phyloP scores from a whole-genome alignment of 352 stramenopile species.

The Globisporangium iwayamae region DNA sequence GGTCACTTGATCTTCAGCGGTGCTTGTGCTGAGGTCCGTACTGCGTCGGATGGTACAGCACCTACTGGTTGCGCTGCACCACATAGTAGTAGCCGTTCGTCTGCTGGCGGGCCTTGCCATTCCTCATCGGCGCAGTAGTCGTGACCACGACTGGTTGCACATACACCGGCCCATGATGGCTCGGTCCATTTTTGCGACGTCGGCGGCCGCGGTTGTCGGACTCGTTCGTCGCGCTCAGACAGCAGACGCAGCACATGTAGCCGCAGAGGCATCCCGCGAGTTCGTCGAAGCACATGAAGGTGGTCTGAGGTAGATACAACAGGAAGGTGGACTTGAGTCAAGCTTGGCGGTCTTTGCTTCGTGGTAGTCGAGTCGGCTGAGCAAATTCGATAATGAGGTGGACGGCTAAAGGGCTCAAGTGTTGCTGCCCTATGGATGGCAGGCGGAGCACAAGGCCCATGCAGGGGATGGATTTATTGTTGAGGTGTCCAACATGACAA shows the following conservation, averaged over 20 bases:
- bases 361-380: no score
- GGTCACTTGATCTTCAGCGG: not conserved
- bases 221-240: constrained; percentile 11
- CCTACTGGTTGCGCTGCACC: not conserved
- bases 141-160: constrained; percentile 35
- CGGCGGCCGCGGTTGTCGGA: constrained; percentile 14
- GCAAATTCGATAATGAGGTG: no score
- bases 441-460: no score
- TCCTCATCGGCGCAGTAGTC: not conserved
- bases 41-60: not conserved
- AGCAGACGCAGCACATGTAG: constrained; percentile 20
- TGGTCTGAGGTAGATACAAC: not conserved
- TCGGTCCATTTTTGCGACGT: constrained; percentile 9
- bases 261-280: constrained; percentile 31
- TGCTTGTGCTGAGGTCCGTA: constrained; percentile 5
- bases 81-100: constrained; percentile 18
- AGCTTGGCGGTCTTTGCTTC: no score
- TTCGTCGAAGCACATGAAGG: constrained; percentile 24
- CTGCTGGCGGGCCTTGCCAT: not conserved
- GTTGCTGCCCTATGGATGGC: no score
- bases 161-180: constrained; percentile 26
- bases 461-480: no score
- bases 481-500: no score
- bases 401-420: no score
- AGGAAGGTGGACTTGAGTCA: no score